Evolutionary conservation across 23 red algal species (phyloP).

Genomic region (Agarophyton chilense): DNA sequence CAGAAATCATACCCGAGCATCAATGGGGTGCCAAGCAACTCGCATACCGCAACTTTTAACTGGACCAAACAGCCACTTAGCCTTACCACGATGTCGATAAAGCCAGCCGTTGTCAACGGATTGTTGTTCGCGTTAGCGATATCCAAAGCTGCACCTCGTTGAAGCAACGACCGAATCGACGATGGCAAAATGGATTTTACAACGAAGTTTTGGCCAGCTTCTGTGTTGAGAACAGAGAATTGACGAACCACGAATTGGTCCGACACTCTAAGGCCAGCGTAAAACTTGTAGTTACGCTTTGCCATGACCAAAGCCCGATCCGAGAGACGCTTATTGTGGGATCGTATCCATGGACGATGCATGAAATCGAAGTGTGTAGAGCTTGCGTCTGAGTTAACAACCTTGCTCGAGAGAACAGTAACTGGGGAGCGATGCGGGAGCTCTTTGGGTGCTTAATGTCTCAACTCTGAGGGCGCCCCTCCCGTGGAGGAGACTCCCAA

Average conservation of each 20-base stretch:
- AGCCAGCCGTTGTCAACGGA: not conserved
- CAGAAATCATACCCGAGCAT: not conserved
- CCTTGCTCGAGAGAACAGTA: not conserved
- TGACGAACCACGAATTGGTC: not conserved
- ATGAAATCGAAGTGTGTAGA: not conserved
- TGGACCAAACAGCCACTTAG: not conserved
- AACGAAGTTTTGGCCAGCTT: not conserved
- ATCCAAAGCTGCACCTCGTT: too few species aligned
- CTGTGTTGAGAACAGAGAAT: not conserved
- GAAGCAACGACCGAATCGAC: too few species aligned
- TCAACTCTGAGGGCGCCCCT: not conserved
- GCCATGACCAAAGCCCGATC: not conserved
- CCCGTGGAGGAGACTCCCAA: too few species aligned
- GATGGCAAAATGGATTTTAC: not conserved
- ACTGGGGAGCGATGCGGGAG: not conserved
- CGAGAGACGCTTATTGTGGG: not conserved
- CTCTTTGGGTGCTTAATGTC: not conserved
- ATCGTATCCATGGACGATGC: too few species aligned
- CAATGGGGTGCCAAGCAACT: not conserved
- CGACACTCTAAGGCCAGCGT: not conserved
- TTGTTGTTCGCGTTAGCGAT: constrained; percentile 18
- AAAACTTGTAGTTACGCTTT: constrained; percentile 9
- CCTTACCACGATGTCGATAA: not conserved
- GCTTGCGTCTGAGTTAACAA: not conserved
- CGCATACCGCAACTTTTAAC: not conserved